Evolutionary conservation across 768 basidiomycete species (phyloP).

Genomic region (Pleurotus platypus): DNA sequence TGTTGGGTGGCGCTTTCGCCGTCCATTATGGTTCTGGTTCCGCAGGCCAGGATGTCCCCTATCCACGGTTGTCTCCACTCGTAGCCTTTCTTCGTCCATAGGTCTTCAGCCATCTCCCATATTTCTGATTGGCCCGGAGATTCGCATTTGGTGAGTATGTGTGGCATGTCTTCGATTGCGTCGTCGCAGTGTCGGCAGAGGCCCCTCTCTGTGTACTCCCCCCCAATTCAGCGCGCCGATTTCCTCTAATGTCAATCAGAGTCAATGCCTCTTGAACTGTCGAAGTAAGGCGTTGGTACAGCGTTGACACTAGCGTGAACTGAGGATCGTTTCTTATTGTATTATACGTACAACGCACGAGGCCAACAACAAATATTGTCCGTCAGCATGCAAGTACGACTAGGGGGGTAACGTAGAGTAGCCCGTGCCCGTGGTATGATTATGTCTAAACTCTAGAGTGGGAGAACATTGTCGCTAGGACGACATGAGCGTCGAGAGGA

Average conservation of each 20-base stretch:
- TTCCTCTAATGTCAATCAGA: too few relatives aligned
- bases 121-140: conserved; percentile 14
- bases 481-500: too few relatives aligned
- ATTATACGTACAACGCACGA: too few relatives aligned
- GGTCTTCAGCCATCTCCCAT: conserved; percentile 17
- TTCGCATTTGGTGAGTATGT: conserved; percentile 24
- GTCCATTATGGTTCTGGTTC: not conserved
- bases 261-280: too few relatives aligned
- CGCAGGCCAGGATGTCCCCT: conserved; percentile 17
- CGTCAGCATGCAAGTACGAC: too few relatives aligned
- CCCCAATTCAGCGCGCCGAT: too few relatives aligned
- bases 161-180: conserved; percentile 15
- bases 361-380: too few relatives aligned
- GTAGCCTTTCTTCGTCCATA: conserved; percentile 10
- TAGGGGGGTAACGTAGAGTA: too few relatives aligned
- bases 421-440: too few relatives aligned
- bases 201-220: too few relatives aligned
- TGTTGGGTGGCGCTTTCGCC: not conserved
- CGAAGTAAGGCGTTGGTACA: not conserved
- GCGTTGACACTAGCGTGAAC: not conserved
- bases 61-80: conserved; percentile 10
- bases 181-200: not conserved
- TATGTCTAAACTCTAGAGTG: too few relatives aligned
- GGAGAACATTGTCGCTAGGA: too few relatives aligned
- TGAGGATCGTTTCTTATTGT: not conserved